Conservation (phyloP, 176 grass and related monocot genomes). For the Aegilops tauschii region DNA sequence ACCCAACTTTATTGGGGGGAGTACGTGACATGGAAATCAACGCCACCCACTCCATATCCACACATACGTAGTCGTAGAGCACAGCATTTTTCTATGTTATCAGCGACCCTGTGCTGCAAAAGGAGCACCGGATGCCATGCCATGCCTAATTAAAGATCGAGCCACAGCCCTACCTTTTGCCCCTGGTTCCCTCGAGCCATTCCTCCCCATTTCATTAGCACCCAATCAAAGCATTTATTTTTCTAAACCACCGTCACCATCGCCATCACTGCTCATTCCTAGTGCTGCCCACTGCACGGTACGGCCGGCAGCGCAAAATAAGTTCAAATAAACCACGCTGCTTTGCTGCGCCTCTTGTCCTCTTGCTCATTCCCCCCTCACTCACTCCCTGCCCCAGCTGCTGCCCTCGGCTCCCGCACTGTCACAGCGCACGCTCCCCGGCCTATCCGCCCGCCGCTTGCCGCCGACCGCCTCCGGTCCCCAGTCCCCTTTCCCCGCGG, state of each 20-base stretch:
- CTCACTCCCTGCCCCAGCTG: background rate
- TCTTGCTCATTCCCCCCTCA: constrained; percentile 11
- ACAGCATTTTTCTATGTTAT: background rate
- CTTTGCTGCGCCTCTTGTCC: constrained; percentile 15
- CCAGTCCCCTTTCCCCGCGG: constrained; percentile 1
- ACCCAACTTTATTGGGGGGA: too few species aligned
- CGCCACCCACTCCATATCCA: background rate
- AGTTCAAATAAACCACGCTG: constrained; percentile 8
- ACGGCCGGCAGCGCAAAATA: too few species aligned
- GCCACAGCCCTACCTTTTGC: background rate
- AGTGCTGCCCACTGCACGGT: background rate
- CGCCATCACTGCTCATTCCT: background rate
- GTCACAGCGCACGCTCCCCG: background rate
- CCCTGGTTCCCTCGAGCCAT: background rate
- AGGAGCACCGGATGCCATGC: background rate
- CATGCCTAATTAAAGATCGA: background rate
- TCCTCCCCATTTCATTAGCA: background rate
- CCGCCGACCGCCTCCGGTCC: background rate
- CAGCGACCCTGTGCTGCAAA: background rate
- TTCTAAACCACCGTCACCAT: background rate
- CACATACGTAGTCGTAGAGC: background rate
- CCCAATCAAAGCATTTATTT: too few species aligned
- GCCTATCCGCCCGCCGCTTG: background rate
- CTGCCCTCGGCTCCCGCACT: background rate
- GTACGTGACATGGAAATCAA: background rate